Percentiles rank a stretch among this genome's conserved stretches.
phyloP scores from a whole-genome alignment of 1,284 basidiomycete species.

The Schizopora paradoxa region DNA sequence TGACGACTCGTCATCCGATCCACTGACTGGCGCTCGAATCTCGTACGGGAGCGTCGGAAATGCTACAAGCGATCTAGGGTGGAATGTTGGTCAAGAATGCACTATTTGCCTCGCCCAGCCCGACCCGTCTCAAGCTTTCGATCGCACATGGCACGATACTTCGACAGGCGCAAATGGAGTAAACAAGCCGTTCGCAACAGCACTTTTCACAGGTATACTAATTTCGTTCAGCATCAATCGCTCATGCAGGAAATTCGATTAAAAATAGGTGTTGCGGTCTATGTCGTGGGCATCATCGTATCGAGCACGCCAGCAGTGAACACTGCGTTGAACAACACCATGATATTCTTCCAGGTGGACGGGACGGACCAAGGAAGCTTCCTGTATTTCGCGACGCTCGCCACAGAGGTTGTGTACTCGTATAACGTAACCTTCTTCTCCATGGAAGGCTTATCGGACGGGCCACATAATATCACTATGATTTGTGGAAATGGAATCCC shows the following conservation, averaged over 20 bases:
- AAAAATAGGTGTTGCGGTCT: slow-evolving; percentile 3
- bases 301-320: background rate
- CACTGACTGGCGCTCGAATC: slow-evolving; percentile 27
- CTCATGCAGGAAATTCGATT: too few relatives aligned
- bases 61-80: slow-evolving; percentile 21
- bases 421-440: slow-evolving; percentile 6
- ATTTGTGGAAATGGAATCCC: background rate
- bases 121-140: slow-evolving; percentile 14
- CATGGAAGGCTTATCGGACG: background rate
- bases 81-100: slow-evolving; percentile 27
- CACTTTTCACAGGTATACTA: slow-evolving; percentile 3
- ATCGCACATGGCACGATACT: slow-evolving; percentile 7
- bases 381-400: background rate
- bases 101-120: slow-evolving; percentile 23
- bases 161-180: background rate
- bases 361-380: background rate
- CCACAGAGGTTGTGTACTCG: background rate
- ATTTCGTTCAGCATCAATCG: too few relatives aligned
- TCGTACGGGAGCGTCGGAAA: slow-evolving; percentile 24
- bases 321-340: too few relatives aligned
- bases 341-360: slow-evolving; percentile 3
- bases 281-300: slow-evolving; percentile 4
- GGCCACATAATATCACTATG: background rate
- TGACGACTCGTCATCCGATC: slow-evolving; percentile 37
- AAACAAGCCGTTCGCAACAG: background rate